A percentile compares a stretch with the other conserved stretches of the same genome.
Evolutionary conservation across 2,329 filamentous ascomycete species (phyloP).

Genomic region (Dichotomopilus funicola): DNA sequence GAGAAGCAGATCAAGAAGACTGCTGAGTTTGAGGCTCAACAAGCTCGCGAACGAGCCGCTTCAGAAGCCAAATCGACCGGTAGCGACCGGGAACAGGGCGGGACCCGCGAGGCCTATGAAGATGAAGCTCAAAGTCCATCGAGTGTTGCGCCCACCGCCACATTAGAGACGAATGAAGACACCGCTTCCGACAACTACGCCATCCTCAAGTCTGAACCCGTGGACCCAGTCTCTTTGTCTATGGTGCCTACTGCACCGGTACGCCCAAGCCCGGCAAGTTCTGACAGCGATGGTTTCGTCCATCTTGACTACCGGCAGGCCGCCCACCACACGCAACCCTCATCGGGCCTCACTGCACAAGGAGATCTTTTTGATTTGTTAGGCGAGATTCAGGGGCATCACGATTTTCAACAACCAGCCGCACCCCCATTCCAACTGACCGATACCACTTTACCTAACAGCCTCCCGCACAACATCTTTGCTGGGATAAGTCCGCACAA

Average conservation of each 20-base stretch:
- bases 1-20: conserved; percentile 58
- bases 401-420: conserved; percentile 12
- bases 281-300: conserved; percentile 15
- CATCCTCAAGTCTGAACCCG: conserved; percentile 7
- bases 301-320: conserved; percentile 12
- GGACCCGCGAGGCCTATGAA: neutral
- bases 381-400: conserved; percentile 7
- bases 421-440: conserved; percentile 12
- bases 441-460: neutral
- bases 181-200: conserved; percentile 3
- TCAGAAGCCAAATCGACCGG: conserved; percentile 31
- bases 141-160: conserved; percentile 33
- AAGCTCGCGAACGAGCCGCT: conserved; percentile 32
- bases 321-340: neutral
- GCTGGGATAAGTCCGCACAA: conserved; percentile 5
- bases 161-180: conserved; percentile 23
- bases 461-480: conserved; percentile 6
- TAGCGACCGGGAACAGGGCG: conserved; percentile 24
- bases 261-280: conserved; percentile 11
- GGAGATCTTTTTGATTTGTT: conserved; percentile 10
- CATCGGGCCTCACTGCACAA: conserved; percentile 3
- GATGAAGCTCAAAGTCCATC: conserved; percentile 26
- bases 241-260: neutral
- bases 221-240: neutral
- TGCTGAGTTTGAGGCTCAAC: conserved; percentile 42